phyloP scores from a whole-genome alignment of 2,329 filamentous ascomycete species.

The Penicillium sp. region DNA sequence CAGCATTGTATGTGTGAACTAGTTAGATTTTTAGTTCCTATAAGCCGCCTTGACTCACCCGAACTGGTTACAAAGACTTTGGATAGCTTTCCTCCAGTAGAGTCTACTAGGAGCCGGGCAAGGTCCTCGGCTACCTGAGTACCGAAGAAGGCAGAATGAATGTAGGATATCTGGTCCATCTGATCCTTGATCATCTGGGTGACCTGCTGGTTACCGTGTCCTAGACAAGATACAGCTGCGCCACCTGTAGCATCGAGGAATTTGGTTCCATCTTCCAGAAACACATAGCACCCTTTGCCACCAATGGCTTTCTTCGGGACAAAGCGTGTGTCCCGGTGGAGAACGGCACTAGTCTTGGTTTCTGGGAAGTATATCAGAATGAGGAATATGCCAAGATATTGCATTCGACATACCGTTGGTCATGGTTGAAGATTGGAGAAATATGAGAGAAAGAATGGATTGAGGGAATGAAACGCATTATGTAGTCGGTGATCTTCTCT shows the following conservation, averaged over 20 bases:
- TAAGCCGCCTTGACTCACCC: conserved; percentile 40
- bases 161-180: conserved; percentile 58
- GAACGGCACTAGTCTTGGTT: conserved; percentile 36
- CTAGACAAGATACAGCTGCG: conserved; percentile 69
- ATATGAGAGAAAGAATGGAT: not conserved
- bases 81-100: conserved; percentile 53
- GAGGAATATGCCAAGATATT: not conserved
- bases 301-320: conserved; percentile 49
- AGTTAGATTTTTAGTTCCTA: not conserved
- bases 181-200: conserved; percentile 59
- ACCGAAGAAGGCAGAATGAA: conserved; percentile 58
- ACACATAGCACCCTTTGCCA: conserved; percentile 53
- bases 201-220: conserved; percentile 63
- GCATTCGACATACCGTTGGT: not conserved
- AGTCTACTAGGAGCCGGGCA: conserved; percentile 49
- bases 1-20: not conserved
- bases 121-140: conserved; percentile 55
- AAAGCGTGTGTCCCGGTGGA: conserved; percentile 53
- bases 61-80: conserved; percentile 58
- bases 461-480: not conserved
- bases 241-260: conserved; percentile 73
- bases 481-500: not conserved
- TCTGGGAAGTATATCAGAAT: not conserved
- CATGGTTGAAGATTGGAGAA: not conserved
- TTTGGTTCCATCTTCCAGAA: conserved; percentile 53